phyloP scores from a whole-genome alignment of 306 rosid genomes.

The Vigna nakashimae region DNA sequence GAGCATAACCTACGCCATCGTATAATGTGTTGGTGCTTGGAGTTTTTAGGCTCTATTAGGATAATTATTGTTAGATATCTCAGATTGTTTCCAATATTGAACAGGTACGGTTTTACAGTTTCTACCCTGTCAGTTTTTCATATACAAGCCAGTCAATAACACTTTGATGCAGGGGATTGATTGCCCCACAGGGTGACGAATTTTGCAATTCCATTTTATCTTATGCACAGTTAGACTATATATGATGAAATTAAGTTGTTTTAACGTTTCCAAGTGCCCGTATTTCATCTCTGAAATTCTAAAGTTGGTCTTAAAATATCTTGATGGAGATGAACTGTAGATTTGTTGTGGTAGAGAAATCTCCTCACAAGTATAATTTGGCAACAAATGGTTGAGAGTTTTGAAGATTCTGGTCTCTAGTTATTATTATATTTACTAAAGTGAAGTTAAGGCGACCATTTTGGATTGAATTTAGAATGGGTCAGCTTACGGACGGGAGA shows the following conservation, averaged over 20 bases:
- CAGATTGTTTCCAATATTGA: constrained; percentile 44
- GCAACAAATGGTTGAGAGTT: neutral
- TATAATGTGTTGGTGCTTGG: constrained; percentile 32
- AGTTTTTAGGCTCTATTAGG: constrained; percentile 38
- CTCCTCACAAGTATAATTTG: neutral
- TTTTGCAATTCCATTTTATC: constrained; percentile 34
- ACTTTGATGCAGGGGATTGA: constrained; percentile 33
- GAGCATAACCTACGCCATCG: constrained; percentile 57
- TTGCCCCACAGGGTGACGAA: constrained; percentile 6
- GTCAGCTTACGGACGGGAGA: neutral
- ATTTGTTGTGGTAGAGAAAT: constrained; percentile 18
- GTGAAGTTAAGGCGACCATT: neutral
- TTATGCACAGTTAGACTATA: constrained; percentile 5
- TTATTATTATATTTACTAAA: neutral
- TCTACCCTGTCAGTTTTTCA: constrained; percentile 46
- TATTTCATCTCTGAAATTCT: constrained; percentile 29
- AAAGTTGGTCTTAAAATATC: constrained; percentile 1
- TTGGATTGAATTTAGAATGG: neutral
- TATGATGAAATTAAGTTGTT: constrained; percentile 26
- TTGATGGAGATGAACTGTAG: constrained; percentile 13
- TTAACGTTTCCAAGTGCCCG: constrained; percentile 3
- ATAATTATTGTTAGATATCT: constrained; percentile 32
- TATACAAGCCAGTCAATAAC: constrained; percentile 7
- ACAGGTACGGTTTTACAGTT: constrained; percentile 48
- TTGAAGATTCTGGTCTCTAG: neutral